Percentiles rank a stretch among this genome's conserved stretches.
These are phyloP conservation scores for Cordyceps pruinosa DNA, from an alignment of 2,329 filamentous ascomycete genomes.

Conservation along the genomic window DNA sequence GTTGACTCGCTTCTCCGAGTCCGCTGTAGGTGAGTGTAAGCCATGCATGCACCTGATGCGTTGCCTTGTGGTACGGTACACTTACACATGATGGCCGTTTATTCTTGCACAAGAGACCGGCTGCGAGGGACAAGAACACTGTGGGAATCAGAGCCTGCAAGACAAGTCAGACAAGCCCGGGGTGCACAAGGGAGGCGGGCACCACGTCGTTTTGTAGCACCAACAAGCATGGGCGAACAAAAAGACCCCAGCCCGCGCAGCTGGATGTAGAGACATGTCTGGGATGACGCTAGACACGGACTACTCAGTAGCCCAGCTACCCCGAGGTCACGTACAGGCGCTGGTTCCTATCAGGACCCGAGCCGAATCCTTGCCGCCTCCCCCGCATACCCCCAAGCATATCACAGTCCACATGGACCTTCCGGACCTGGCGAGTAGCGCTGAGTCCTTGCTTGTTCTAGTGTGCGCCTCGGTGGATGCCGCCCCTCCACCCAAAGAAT, in stretches of 20 bases:
- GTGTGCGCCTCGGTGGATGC: conserved; percentile 2
- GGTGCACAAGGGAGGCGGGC: not conserved
- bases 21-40: not conserved
- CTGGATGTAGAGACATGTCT: too few species aligned
- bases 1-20: conserved; percentile 4
- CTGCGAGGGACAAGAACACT: not conserved
- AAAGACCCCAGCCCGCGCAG: not conserved
- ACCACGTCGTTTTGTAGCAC: conserved; percentile 5
- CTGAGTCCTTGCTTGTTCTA: conserved; percentile 1
- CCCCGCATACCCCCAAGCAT: conserved; percentile 7
- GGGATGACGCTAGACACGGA: not conserved
- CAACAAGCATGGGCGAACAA: not conserved
- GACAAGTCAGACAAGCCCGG: not conserved
- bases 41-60: not conserved
- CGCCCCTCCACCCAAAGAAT: not conserved
- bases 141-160: not conserved
- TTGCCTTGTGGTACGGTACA: not conserved
- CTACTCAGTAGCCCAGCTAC: not conserved
- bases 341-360: not conserved
- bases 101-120: not conserved
- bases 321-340: not conserved
- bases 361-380: conserved; percentile 5
- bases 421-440: not conserved
- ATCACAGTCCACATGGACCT: not conserved
- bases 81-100: conserved; percentile 7